phyloP scores from a whole-genome alignment of 2,329 filamentous ascomycete species.

The Aaosphaeria pasadenensis region DNA sequence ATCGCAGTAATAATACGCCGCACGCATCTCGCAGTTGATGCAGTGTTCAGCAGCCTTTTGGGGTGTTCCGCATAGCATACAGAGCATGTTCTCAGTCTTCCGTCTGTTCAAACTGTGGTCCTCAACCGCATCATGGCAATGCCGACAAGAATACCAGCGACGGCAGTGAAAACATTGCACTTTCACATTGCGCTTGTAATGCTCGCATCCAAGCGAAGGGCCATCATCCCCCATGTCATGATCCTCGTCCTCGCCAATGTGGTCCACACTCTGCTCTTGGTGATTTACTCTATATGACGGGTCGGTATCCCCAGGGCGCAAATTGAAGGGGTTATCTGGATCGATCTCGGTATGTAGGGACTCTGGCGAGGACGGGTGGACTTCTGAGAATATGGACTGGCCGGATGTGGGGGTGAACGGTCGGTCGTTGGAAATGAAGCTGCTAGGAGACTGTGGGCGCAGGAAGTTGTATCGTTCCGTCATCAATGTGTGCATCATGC shows the following conservation, averaged over 20 bases:
- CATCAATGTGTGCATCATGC: constrained; percentile 49
- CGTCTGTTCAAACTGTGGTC: constrained; percentile 76
- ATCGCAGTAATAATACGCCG: constrained; percentile 88
- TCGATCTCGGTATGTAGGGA: constrained; percentile 33
- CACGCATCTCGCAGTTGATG: constrained; percentile 68
- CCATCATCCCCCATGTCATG: constrained; percentile 49
- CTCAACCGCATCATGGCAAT: constrained; percentile 85
- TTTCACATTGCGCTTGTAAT: constrained; percentile 96
- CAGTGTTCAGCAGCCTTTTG: constrained; percentile 81
- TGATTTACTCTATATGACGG: constrained; percentile 26
- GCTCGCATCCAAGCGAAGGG: constrained; percentile 69
- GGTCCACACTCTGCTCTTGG: constrained; percentile 29
- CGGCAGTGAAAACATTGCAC: constrained; percentile 87
- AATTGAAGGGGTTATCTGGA: constrained; percentile 31
- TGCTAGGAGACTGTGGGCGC: constrained; percentile 36
- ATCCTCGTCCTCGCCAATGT: constrained; percentile 45
- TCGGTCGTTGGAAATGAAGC: constrained; percentile 37
- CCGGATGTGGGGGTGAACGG: constrained; percentile 37
- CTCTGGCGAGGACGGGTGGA: constrained; percentile 31
- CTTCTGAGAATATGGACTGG: constrained; percentile 32
- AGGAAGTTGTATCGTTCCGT: constrained; percentile 44
- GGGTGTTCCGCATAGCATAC: constrained; percentile 87
- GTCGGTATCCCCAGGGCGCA: constrained; percentile 29
- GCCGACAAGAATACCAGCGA: constrained; percentile 90
- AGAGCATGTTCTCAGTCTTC: constrained; percentile 92